Conservation (phyloP, 257 asterid genomes). For the Solanum sejunctum region DNA sequence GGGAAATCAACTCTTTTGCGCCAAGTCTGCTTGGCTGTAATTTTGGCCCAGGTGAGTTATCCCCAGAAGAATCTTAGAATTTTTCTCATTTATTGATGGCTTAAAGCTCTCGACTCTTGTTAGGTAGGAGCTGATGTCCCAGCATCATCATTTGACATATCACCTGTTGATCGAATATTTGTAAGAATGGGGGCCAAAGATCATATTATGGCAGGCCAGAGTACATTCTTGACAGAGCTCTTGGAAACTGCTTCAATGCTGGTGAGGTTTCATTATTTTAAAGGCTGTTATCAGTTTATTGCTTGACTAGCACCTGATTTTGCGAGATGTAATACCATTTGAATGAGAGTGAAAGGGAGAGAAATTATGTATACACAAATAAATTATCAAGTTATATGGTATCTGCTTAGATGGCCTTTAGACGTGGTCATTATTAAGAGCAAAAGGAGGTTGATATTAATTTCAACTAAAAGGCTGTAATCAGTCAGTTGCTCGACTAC, state of each 20-base stretch:
- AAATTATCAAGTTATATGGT: neutral
- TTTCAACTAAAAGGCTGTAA: neutral
- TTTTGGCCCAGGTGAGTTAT: slow-evolving; percentile 76
- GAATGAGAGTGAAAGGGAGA: neutral
- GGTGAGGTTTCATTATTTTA: slow-evolving; percentile 29
- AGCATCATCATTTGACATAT: slow-evolving; percentile 58
- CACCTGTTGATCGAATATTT: slow-evolving; percentile 78
- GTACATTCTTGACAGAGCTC: slow-evolving; percentile 94
- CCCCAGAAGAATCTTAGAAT: neutral
- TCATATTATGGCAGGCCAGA: slow-evolving; percentile 92
- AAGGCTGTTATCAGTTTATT: neutral
- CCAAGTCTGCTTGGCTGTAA: slow-evolving; percentile 86
- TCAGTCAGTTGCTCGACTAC: neutral
- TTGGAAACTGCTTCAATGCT: slow-evolving; percentile 92
- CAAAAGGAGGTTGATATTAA: neutral
- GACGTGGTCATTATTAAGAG: neutral
- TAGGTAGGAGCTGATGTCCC: slow-evolving; percentile 98
- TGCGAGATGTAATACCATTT: neutral
- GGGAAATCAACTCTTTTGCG: slow-evolving; percentile 97
- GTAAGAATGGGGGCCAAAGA: slow-evolving; percentile 99
- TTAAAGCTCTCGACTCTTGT: slow-evolving; percentile 13
- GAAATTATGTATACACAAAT: neutral
- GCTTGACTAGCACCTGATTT: neutral
- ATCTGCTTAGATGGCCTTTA: neutral
- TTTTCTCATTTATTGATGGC: slow-evolving; percentile 4